Evolutionary conservation across 2,329 filamentous ascomycete genomes (phyloP), one percentile per base, ranked within the genome.

Genomic region (Colletotrichum noveboracense): DNA sequence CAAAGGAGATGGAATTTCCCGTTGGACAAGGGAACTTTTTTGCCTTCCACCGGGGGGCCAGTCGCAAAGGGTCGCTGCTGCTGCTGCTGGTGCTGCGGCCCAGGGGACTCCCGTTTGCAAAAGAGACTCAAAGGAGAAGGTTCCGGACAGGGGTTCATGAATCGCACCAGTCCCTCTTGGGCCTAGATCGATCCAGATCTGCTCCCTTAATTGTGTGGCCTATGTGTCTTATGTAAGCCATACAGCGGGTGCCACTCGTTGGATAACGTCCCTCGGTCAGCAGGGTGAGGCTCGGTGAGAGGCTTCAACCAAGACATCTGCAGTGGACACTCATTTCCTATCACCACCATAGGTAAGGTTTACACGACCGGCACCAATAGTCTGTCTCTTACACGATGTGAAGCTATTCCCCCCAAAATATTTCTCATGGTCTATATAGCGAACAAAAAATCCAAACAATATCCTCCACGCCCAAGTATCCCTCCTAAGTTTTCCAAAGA

Each of bases 1-100:
- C 62, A 61, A 71, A 70, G 65, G 58, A 68, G 48, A 36, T 74
- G 65, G 74, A 75, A 74, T 75, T 76, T 75, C 58, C 70, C 74
- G 74, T 52, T 72, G 55, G 62, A 62, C 70, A 76, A 65, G 70
- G 74, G 64, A 66, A 61, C 69, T 64, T 75, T 75, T 75, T 75
- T 24, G 38, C 69, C 72, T 66, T 64, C 36, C 8, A 67, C 68
- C 43, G 64, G 70, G 71, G 69, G 56, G n/a, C 58, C 66, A 73
- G 52, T 28, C 68, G 36, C 58, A 52, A 48, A 70, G 55, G 21
- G 69, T 65, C n/a, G 30, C 24, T 34, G 32, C 56, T 36, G 69
- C 55, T 52, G 69, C 55, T 52, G n/a, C 43, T 52, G n/a, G 5
- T n/a, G 43, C 43, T 21, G 43, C 43, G 43, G 69, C 66, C 62